Evolutionary conservation across 2,329 filamentous ascomycete genomes (phyloP), one percentile per base, ranked within the genome.

Genomic region (Exophiala sp.): DNA sequence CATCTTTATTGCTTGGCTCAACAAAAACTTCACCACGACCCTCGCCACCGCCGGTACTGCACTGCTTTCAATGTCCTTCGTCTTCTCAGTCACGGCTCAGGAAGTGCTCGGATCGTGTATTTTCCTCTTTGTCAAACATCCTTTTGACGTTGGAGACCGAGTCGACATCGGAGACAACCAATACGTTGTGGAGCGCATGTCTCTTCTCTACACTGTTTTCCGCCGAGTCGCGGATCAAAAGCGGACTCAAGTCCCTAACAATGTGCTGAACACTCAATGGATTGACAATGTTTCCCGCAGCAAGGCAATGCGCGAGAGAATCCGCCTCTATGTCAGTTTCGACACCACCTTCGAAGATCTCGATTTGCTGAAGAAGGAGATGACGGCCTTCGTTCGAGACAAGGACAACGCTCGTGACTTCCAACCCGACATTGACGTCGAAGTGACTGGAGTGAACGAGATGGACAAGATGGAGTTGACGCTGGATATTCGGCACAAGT

Each of bases 101-200:
- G 93, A 98, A 68, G 86, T 98, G 57, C 80, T 98, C n/a, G 91
- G 91, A 63, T 96, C 90, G 30, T 97, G 91, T 73, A 95, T 98
- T 63, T 98, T 98, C 74, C 74, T 98, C 1, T 98, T 98, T 63
- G 88, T 97, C 73, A 98, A 98, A 74, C 93, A 98, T 66, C 91
- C 93, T 0, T 97, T 86, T 66, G 93, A 98, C 65, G 89, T 97
- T 18, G 90, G 91, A 54, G 93, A 98, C 66, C 84, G 93, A 21
- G 87, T 97, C 37, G 89, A 96, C 62, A 85, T 97, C 57, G 72
- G 66, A 45, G 67, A 67, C 11, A 77, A 83, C 58, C 77, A 82
- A 60, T 81, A 95, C 60, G 76, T 88, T 3, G 93, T 98, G 9
- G 89, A 97, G 68, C 87, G 90, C 66, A 97, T 97, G 61, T 95